Percentiles rank a stretch among this genome's conserved stretches.
These are phyloP conservation scores for Parasitella parasitica DNA, from an alignment of 371 early-diverging fungal genomes.

Conservation along the genomic window DNA sequence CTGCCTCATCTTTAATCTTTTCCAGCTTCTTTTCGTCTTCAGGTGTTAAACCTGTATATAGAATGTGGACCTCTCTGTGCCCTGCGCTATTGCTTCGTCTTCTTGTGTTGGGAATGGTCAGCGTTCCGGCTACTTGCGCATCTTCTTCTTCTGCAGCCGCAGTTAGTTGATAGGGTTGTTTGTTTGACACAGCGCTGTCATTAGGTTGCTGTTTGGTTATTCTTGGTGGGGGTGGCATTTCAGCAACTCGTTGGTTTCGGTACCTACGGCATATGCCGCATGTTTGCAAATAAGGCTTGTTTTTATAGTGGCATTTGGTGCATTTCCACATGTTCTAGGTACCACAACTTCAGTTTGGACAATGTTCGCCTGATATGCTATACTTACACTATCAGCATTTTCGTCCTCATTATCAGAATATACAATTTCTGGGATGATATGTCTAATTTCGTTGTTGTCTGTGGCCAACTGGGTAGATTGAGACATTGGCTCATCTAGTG, in stretches of 20 bases:
- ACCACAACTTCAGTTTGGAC: neutral
- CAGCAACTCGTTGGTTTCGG: neutral
- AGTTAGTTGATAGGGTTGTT: neutral
- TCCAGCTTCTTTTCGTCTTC: constrained; percentile 17
- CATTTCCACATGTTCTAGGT: constrained; percentile 18
- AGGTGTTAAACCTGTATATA: constrained; percentile 8
- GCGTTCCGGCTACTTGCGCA: neutral
- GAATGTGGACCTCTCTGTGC: constrained; percentile 8
- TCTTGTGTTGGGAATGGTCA: neutral
- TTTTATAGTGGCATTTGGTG: constrained; percentile 7
- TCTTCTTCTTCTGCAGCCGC: neutral
- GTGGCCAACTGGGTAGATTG: neutral
- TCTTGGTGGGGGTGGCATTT: neutral
- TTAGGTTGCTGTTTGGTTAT: neutral
- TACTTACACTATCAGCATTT: neutral
- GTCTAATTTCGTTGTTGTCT: neutral
- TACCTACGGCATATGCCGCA: constrained; percentile 18
- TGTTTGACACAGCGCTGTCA: neutral
- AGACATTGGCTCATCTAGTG: neutral
- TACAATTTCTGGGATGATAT: neutral
- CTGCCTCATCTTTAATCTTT: constrained; percentile 3
- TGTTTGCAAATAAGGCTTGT: constrained; percentile 1
- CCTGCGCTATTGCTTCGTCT: neutral
- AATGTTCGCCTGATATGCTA: no score
- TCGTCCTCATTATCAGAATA: neutral